Conservation (phyloP, 805 yeast species). For the Schwanniomyces vanrijiae region DNA sequence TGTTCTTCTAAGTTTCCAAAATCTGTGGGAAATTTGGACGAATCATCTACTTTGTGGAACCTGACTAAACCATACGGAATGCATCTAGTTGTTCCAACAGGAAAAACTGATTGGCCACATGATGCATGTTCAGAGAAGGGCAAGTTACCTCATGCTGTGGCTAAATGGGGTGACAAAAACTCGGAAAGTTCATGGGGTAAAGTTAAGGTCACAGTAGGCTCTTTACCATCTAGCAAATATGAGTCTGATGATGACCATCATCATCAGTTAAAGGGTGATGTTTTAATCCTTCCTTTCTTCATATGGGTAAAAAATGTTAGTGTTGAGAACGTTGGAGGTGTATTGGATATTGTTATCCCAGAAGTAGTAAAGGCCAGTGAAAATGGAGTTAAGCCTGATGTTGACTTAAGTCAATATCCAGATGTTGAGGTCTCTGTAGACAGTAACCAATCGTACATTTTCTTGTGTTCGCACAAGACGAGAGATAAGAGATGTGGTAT, state of each 20-base stretch:
- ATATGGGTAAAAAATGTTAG: slow-evolving; percentile 61
- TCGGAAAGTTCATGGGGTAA: slow-evolving; percentile 18
- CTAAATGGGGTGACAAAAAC: slow-evolving; percentile 30
- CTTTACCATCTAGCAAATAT: slow-evolving; percentile 47
- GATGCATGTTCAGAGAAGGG: slow-evolving; percentile 54
- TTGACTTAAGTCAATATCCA: slow-evolving; percentile 13
- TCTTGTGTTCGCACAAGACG: slow-evolving; percentile 86
- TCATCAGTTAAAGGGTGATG: slow-evolving; percentile 50
- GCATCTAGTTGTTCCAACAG: slow-evolving; percentile 82
- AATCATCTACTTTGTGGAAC: slow-evolving; percentile 54
- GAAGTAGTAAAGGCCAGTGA: slow-evolving; percentile 21
- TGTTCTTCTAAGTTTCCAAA: slow-evolving; percentile 58
- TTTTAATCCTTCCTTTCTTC: slow-evolving; percentile 72
- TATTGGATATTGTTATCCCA: slow-evolving; percentile 47
- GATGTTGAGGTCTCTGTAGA: slow-evolving; percentile 39
- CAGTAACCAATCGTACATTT: slow-evolving; percentile 42
- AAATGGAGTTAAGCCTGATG: slow-evolving; percentile 1
- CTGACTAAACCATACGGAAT: slow-evolving; percentile 67
- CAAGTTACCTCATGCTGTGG: slow-evolving; percentile 47
- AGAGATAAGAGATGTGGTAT: slow-evolving; percentile 93
- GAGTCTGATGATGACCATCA: slow-evolving; percentile 42
- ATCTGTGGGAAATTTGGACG: slow-evolving; percentile 43
- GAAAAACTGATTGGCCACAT: slow-evolving; percentile 80
- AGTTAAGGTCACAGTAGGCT: slow-evolving; percentile 55
- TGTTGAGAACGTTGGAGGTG: slow-evolving; percentile 39